Evolutionary conservation across 345 rosid genomes (phyloP), one percentile per base, ranked within the genome.

Genomic region (Gossypium longicalyx): DNA sequence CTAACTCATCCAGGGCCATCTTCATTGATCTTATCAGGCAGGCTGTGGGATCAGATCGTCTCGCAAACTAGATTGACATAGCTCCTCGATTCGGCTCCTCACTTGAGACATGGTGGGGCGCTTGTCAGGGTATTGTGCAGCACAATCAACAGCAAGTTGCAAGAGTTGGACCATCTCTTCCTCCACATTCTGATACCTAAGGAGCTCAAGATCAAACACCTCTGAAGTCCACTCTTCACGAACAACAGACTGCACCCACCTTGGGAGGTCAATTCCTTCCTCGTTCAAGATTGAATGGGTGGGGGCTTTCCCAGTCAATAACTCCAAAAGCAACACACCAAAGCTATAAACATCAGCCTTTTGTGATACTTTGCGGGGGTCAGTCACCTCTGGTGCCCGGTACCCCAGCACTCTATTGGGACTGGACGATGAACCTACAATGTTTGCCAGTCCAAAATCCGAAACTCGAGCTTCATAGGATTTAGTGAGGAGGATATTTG

Each of bases 261-360:
- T 80, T 2, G 97, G 96, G 51, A 95, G 90, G 80, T 95, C 99
- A 2, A 93, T 86, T 16, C 99, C 99, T 78, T 93, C 99, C 74
- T 95, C 99, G 0, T 94, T 88, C 80, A 94, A 67, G 59, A 92
- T 72, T 4, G 99, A 82, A 64, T 95, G 89, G 38, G 91, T 84
- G 12, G 99, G 98, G 3, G 98, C 91, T 76, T 93, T 95, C 34
- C 98, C 99, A 0, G 99, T 93, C 34, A 95, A 72, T 51, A 95
- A 82, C 87, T 95, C 99, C 77, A 95, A 75, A 53, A 95, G 78
- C 82, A 95, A 79, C 16, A 95, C 97, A 4, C 98, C 98, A 12
- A 95, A 95, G 89, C 99, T 93, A 59, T 91, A 95, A 44, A 95
- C 93, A 43, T 95, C 99, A 9, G 99, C 99, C 76, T 91, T 90